Conservation (phyloP, 2,329 filamentous ascomycete species). For the Xylaria sp. region DNA sequence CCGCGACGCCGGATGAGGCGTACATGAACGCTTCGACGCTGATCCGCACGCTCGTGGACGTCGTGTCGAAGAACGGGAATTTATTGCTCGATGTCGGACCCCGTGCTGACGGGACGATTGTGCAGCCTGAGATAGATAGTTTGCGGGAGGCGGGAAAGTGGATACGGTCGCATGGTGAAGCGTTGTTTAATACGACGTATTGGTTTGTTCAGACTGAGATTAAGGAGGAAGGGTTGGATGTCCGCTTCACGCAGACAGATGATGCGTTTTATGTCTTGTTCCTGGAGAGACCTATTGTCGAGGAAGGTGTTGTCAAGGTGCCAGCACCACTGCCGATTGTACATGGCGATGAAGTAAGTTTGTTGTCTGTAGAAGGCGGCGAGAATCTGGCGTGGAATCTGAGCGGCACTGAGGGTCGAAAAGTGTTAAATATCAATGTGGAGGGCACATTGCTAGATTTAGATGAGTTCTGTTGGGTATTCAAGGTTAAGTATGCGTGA, state of each 20-base stretch:
- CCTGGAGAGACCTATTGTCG: slow-evolving; percentile 46
- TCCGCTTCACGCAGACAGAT: slow-evolving; percentile 58
- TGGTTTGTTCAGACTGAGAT: slow-evolving; percentile 40
- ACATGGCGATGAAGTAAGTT: slow-evolving; percentile 52
- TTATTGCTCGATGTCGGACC: slow-evolving; percentile 63
- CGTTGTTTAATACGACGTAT: slow-evolving; percentile 63
- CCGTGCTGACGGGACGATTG: slow-evolving; percentile 58
- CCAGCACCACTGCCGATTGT: slow-evolving; percentile 53
- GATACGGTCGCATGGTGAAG: slow-evolving; percentile 59
- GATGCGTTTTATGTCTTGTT: slow-evolving; percentile 60
- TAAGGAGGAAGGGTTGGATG: slow-evolving; percentile 32
- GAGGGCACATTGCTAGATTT: slow-evolving; percentile 31
- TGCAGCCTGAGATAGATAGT: slow-evolving; percentile 53
- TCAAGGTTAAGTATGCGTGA: slow-evolving; percentile 36
- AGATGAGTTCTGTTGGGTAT: slow-evolving; percentile 39
- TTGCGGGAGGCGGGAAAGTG: slow-evolving; percentile 58
- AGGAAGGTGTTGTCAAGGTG: slow-evolving; percentile 46
- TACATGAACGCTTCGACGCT: slow-evolving; percentile 60
- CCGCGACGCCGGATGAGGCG: slow-evolving; percentile 52
- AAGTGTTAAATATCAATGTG: slow-evolving; percentile 29
- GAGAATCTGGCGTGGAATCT: slow-evolving; percentile 36
- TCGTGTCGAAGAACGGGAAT: slow-evolving; percentile 48
- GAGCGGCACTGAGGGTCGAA: slow-evolving; percentile 18
- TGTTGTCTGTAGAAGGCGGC: slow-evolving; percentile 46
- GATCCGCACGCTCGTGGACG: slow-evolving; percentile 46